Conservation (phyloP, 768 basidiomycete species). For the Russula abietina region DNA sequence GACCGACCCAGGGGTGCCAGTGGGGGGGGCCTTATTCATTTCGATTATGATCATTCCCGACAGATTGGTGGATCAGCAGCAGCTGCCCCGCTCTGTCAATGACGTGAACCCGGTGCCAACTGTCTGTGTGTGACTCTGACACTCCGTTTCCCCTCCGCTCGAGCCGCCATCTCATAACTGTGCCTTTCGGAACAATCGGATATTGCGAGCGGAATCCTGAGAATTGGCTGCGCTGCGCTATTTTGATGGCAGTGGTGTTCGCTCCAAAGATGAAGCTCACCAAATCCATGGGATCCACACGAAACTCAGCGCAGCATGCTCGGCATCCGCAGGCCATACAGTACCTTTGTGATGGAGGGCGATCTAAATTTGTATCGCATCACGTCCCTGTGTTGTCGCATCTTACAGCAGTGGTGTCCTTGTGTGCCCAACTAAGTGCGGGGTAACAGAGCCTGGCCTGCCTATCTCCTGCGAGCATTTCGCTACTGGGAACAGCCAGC, state of each 20-base stretch:
- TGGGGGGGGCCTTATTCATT: too few species aligned
- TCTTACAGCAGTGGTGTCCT: background rate
- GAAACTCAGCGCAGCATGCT: background rate
- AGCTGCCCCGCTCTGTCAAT: background rate
- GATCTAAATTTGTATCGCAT: background rate
- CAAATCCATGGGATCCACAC: background rate
- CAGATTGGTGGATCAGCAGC: slow-evolving; percentile 15
- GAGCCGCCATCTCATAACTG: background rate
- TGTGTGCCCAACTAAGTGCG: background rate
- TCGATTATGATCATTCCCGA: slow-evolving; percentile 3
- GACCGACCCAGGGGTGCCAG: background rate
- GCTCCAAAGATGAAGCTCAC: background rate
- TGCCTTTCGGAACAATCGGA: background rate
- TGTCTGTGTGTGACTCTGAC: background rate
- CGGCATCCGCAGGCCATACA: background rate
- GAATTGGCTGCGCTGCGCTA: background rate
- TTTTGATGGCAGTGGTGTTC: background rate
- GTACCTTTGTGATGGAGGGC: background rate
- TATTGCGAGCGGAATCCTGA: background rate
- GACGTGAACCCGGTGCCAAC: background rate
- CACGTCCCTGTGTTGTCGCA: background rate
- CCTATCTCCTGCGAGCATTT: slow-evolving; percentile 5
- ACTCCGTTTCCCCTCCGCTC: background rate
- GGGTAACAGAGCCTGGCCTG: background rate
- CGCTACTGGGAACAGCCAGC: background rate